These are phyloP conservation scores for Monosporascus ibericus DNA, from an alignment of 2,329 filamentous ascomycete species.

Conservation along the genomic window DNA sequence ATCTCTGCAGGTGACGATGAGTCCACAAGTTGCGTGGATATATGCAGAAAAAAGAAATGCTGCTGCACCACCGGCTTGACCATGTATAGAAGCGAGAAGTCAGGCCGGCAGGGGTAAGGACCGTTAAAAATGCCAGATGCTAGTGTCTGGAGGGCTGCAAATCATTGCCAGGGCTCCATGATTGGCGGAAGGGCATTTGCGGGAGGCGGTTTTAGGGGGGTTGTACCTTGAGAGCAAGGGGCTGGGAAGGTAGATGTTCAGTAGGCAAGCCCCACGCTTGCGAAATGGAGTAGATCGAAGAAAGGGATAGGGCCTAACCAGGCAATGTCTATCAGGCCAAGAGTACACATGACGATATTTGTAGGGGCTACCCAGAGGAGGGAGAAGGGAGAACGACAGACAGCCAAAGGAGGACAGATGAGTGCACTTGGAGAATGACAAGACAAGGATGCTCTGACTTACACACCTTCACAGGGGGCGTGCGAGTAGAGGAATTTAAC, in stretches of 20 bases:
- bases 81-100: slow-evolving; percentile 9
- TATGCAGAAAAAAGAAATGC: slow-evolving; percentile 16
- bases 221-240: neutral
- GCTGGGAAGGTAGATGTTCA: neutral
- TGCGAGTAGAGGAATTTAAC: slow-evolving; percentile 6
- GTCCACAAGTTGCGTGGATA: slow-evolving; percentile 17
- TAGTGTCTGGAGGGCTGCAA: slow-evolving; percentile 24
- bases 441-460: slow-evolving; percentile 17
- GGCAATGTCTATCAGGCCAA: neutral
- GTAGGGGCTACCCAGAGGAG: slow-evolving; percentile 8
- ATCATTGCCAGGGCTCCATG: slow-evolving; percentile 24
- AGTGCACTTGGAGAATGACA: slow-evolving; percentile 20
- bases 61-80: slow-evolving; percentile 9
- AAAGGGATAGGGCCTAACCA: neutral
- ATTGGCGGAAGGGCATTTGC: slow-evolving; percentile 10
- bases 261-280: neutral
- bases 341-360: slow-evolving; percentile 2
- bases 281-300: neutral
- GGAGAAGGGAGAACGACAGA: slow-evolving; percentile 14
- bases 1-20: slow-evolving; percentile 12
- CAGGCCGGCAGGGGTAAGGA: slow-evolving; percentile 22
- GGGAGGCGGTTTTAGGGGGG: neutral
- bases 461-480: slow-evolving; percentile 6
- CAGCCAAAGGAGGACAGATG: slow-evolving; percentile 18
- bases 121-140: slow-evolving; percentile 23